A percentile compares a stretch with the other conserved stretches of the same genome.
phyloP scores from a whole-genome alignment of 495 filamentous ascomycete genomes.

The Melanomma pulvis-pyrius region DNA sequence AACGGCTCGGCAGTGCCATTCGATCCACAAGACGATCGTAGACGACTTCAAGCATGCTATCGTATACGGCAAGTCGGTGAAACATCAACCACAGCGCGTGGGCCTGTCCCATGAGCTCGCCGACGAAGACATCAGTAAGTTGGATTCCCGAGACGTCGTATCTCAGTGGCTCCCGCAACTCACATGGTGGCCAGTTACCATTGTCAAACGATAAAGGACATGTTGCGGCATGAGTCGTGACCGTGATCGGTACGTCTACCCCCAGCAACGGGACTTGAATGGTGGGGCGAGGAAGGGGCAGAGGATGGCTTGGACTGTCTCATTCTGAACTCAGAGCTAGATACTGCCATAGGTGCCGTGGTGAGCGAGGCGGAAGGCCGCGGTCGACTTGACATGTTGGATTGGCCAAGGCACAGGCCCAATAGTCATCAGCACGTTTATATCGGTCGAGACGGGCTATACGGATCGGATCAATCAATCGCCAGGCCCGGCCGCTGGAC shows the following conservation, averaged over 20 bases:
- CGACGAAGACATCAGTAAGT: constrained; percentile 96
- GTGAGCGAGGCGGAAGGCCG: constrained; percentile 26
- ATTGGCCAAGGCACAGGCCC: constrained; percentile 28
- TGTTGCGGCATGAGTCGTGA: constrained; percentile 1
- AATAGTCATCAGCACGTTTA: constrained; percentile 36
- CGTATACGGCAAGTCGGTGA: constrained; percentile 96
- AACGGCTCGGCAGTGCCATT: constrained; percentile 73
- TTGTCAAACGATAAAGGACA: constrained; percentile 79
- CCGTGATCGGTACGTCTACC: constrained; percentile 10
- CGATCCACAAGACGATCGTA: constrained; percentile 93
- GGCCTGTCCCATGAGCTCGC: constrained; percentile 87
- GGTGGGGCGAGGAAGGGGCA: constrained; percentile 29
- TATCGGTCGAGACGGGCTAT: constrained; percentile 29
- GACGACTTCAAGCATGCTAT: constrained; percentile 95
- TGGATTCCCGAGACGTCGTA: neutral
- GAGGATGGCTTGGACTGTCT: constrained; percentile 39
- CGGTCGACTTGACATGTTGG: constrained; percentile 19
- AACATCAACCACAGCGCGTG: constrained; percentile 97
- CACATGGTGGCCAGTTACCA: constrained; percentile 70
- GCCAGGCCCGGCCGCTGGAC: constrained; percentile 14
- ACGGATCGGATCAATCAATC: constrained; percentile 36
- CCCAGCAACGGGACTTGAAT: constrained; percentile 24
- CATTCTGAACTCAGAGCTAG: constrained; percentile 28
- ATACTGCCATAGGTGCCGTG: constrained; percentile 23
- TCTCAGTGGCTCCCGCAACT: constrained; percentile 35